Evolutionary conservation across 2,329 filamentous ascomycete species (phyloP), one percentile per base, ranked within the genome.

Genomic region (Aspergillus vadensis): DNA sequence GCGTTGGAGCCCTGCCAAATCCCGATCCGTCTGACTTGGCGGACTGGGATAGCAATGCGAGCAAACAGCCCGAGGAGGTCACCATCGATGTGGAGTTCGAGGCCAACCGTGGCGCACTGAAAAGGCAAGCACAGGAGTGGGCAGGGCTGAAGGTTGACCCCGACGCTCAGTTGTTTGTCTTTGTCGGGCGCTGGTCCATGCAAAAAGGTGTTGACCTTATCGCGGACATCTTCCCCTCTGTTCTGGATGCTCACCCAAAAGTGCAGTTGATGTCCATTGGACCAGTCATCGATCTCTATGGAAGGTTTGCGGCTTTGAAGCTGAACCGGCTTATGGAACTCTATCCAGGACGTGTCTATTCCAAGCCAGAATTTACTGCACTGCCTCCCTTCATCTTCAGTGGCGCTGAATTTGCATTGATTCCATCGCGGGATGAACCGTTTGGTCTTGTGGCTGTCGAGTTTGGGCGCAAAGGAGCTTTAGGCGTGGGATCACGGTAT

Each of bases 181-280:
- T 89, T 65, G 86, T 89, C 43, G 86, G 86, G 59, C 82, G 86
- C 62, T 89, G 86, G 87, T 86, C 83, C 12, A 83, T 86, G 80
- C 86, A 89, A 68, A 89, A 89, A 72, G 86, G 86, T 56, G 81
- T 89, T 51, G 86, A 89, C 69, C 75, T 89, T 51, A 88, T 89
- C 65, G 86, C 86, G 15, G 86, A 89, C 65, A 84, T 88, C 41
- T 86, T 88, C 71, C 85, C 86, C 8, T 80, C 81, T n/a, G 79
- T 89, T 15, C 77, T 89, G 2, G 85, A 88, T 65, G 79, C 84
- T 61, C 79, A 86, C 63, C 78, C 81, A 1, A 82, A 85, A 60
- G 82, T 82, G 0, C 86, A 89, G 67, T 77, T 89, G 7, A 84
- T 89, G 41, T 85, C 82, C 63, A 74, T 89, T 39, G 86, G 86